phyloP scores from a whole-genome alignment of 83 land plant genomes.

The Thuja plicata region DNA sequence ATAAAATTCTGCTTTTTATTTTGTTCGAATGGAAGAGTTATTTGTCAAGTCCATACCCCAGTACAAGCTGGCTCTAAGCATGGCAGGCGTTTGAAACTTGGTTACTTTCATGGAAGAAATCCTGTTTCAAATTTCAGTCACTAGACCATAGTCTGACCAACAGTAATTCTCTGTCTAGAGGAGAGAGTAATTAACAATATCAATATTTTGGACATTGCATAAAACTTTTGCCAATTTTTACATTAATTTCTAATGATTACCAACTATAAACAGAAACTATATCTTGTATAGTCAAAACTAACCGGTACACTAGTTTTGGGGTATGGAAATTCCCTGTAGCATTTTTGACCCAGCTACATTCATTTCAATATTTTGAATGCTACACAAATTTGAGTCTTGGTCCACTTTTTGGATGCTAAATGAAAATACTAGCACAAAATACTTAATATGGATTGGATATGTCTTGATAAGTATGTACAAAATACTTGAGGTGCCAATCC shows the following conservation, averaged over 20 bases:
- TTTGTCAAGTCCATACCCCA: not conserved
- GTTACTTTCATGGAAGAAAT: not conserved
- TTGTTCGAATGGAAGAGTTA: not conserved
- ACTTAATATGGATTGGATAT: no score
- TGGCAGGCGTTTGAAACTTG: not conserved
- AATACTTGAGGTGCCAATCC: no score
- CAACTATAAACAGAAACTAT: no score
- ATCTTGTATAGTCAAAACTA: no score
- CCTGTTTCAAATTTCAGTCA: not conserved
- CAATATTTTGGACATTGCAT: not conserved
- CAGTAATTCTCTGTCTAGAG: not conserved
- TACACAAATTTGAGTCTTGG: not conserved
- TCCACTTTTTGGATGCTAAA: no score
- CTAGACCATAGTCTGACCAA: not conserved
- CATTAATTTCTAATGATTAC: no score
- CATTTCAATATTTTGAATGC: not conserved
- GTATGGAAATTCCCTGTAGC: not conserved
- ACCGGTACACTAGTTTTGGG: not conserved
- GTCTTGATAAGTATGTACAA: no score
- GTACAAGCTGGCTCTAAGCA: not conserved
- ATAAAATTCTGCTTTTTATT: not conserved
- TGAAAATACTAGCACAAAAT: no score
- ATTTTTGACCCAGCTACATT: not conserved
- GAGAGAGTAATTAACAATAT: no score
- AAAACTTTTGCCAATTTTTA: not conserved